Percentiles rank a stretch among this genome's conserved stretches.
These are phyloP conservation scores for Oryza coarctata DNA, from an alignment of 176 grass and related monocot genomes.

Conservation along the genomic window DNA sequence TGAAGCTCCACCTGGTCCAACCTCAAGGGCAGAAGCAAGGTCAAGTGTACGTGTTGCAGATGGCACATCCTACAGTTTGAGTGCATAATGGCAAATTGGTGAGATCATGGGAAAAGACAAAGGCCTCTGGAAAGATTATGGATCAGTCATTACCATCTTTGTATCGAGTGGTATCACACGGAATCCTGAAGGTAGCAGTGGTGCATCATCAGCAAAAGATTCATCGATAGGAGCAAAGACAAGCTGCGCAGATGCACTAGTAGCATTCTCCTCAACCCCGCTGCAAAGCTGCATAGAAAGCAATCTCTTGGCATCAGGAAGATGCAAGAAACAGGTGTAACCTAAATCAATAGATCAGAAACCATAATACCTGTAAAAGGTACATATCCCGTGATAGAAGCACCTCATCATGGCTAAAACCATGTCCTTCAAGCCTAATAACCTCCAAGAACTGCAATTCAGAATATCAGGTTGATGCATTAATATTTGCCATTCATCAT, in stretches of 20 bases:
- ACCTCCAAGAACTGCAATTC: slow-evolving; percentile 80
- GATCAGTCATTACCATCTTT: slow-evolving; percentile 45
- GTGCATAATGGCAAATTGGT: neutral
- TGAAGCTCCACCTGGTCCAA: slow-evolving; percentile 53
- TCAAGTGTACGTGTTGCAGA: slow-evolving; percentile 71
- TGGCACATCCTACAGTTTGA: slow-evolving; percentile 45
- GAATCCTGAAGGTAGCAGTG: slow-evolving; percentile 85
- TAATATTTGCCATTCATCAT: neutral
- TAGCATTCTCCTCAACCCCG: slow-evolving; percentile 78
- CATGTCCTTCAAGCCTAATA: slow-evolving; percentile 84
- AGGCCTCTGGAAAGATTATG: neutral
- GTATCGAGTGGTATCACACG: slow-evolving; percentile 81
- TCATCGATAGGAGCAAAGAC: slow-evolving; percentile 97
- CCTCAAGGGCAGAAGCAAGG: slow-evolving; percentile 78
- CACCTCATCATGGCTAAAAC: slow-evolving; percentile 74
- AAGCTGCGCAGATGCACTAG: slow-evolving; percentile 77
- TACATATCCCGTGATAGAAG: slow-evolving; percentile 80
- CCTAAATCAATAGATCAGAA: neutral
- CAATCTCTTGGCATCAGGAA: neutral
- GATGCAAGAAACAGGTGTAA: neutral
- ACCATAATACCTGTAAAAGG: slow-evolving; percentile 68
- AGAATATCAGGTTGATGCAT: neutral
- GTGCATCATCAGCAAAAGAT: slow-evolving; percentile 90
- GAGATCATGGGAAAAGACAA: neutral
- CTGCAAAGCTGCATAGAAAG: slow-evolving; percentile 64